phyloP scores from a whole-genome alignment of 2,329 filamentous ascomycete genomes.

The Sporothrix mexicana region DNA sequence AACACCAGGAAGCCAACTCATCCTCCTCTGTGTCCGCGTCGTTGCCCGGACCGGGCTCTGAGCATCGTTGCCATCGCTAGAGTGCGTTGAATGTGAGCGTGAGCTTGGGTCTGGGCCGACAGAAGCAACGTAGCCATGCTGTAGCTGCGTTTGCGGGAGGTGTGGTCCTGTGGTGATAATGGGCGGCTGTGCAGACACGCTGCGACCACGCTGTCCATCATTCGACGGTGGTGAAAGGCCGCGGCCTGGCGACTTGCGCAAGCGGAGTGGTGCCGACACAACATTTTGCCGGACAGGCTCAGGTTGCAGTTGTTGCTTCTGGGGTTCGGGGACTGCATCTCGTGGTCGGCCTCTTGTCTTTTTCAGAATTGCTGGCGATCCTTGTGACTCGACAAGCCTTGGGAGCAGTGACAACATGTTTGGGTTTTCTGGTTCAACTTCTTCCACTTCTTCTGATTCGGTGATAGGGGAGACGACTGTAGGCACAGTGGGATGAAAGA shows the following conservation, averaged over 20 bases:
- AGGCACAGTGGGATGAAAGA: slow-evolving; percentile 3
- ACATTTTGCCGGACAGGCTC: slow-evolving; percentile 29
- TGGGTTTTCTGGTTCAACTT: slow-evolving; percentile 13
- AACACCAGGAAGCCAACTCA: slow-evolving; percentile 60
- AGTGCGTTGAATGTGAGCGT: slow-evolving; percentile 45
- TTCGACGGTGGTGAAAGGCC: slow-evolving; percentile 47
- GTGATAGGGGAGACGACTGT: slow-evolving; percentile 12
- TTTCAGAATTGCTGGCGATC: slow-evolving; percentile 31
- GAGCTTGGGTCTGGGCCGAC: slow-evolving; percentile 42
- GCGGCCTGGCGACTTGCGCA: slow-evolving; percentile 39
- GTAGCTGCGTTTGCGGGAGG: slow-evolving; percentile 40
- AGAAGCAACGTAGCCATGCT: slow-evolving; percentile 44
- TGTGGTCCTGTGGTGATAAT: no score
- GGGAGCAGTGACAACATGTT: slow-evolving; percentile 28
- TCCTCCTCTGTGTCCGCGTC: slow-evolving; percentile 52
- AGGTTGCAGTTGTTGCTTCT: slow-evolving; percentile 7
- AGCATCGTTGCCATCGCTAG: slow-evolving; percentile 46
- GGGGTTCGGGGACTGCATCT: background rate
- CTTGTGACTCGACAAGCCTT: slow-evolving; percentile 24
- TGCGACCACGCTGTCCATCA: slow-evolving; percentile 48
- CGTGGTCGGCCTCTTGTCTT: slow-evolving; percentile 34
- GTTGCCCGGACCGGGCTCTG: slow-evolving; percentile 51
- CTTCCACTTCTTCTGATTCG: background rate
- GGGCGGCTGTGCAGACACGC: slow-evolving; percentile 56
- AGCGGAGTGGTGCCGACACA: slow-evolving; percentile 35